Conservation (phyloP, 345 rosid genomes). For the Bretschneidera sinensis region DNA sequence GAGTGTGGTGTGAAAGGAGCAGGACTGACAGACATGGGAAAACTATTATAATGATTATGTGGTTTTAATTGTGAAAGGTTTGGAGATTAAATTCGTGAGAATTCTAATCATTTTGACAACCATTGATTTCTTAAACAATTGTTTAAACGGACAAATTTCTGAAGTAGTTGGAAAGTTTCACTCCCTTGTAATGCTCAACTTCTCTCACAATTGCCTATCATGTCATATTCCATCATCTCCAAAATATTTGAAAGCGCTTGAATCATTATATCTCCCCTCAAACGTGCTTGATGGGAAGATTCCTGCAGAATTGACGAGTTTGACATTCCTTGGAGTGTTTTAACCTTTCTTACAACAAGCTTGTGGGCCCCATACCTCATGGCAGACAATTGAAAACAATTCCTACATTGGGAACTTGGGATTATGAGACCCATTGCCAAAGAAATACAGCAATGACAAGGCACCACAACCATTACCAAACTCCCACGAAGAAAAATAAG, state of each 20-base stretch:
- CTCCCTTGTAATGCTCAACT: not conserved
- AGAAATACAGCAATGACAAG: not conserved
- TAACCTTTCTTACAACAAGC: slow-evolving; percentile 11
- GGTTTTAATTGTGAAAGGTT: too few relatives aligned
- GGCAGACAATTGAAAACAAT: not conserved
- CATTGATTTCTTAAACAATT: not conserved
- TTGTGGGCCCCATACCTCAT: slow-evolving; percentile 11
- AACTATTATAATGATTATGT: too few relatives aligned
- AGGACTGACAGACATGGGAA: too few relatives aligned
- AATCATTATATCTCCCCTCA: too few relatives aligned
- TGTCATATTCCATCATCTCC: too few relatives aligned
- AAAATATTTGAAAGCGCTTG: too few relatives aligned
- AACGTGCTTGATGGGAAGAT: not conserved
- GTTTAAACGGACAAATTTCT: not conserved
- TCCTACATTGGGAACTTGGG: slow-evolving; percentile 9
- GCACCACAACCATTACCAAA: not conserved
- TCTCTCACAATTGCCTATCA: slow-evolving; percentile 7
- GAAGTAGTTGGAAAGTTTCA: not conserved
- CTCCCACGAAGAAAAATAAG: not conserved
- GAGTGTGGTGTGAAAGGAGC: too few relatives aligned
- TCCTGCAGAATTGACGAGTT: not conserved
- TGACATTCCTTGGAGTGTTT: slow-evolving; percentile 4
- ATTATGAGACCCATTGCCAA: too few relatives aligned
- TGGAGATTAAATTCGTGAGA: too few relatives aligned
- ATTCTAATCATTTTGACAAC: not conserved